These are phyloP conservation scores for Acacia crassicarpa DNA, from an alignment of 306 rosid genomes.

Conservation along the genomic window DNA sequence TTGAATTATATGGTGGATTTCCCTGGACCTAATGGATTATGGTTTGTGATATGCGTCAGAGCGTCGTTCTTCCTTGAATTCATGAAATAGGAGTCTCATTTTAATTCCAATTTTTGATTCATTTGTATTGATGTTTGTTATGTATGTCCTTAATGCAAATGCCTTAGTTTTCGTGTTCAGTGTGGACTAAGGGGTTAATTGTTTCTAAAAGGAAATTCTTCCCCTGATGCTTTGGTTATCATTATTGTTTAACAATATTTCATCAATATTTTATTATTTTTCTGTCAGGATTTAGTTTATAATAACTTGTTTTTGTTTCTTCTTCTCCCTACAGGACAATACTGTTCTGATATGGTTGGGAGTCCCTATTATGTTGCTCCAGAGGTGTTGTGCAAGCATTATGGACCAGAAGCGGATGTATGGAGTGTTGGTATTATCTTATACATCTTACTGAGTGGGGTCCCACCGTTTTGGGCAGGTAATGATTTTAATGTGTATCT, in stretches of 20 bases:
- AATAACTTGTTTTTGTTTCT: constrained; percentile 18
- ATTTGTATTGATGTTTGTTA: not conserved
- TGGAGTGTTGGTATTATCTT: constrained; percentile 94
- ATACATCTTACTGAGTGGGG: constrained; percentile 80
- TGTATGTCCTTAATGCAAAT: not conserved
- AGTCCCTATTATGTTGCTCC: constrained; percentile 94
- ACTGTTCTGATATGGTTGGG: constrained; percentile 72
- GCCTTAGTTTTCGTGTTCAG: not conserved
- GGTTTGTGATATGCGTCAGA: constrained; percentile 1
- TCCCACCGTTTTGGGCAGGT: constrained; percentile 98
- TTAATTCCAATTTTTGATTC: not conserved
- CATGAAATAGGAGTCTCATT: not conserved
- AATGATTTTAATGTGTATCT: constrained; percentile 29
- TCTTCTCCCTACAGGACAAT: constrained; percentile 57
- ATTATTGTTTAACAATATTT: not conserved
- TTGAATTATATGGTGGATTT: not conserved
- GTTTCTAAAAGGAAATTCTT: not conserved
- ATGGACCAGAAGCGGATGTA: constrained; percentile 85
- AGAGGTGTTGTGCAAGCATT: constrained; percentile 74
- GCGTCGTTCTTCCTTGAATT: not conserved
- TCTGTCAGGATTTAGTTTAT: not conserved
- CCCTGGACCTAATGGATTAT: constrained; percentile 5
- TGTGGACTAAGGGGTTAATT: not conserved
- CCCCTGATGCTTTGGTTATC: not conserved
- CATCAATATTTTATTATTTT: not conserved